Evolutionary conservation across 768 basidiomycete genomes (phyloP).

Genomic region (Panaeolus papilionaceus): DNA sequence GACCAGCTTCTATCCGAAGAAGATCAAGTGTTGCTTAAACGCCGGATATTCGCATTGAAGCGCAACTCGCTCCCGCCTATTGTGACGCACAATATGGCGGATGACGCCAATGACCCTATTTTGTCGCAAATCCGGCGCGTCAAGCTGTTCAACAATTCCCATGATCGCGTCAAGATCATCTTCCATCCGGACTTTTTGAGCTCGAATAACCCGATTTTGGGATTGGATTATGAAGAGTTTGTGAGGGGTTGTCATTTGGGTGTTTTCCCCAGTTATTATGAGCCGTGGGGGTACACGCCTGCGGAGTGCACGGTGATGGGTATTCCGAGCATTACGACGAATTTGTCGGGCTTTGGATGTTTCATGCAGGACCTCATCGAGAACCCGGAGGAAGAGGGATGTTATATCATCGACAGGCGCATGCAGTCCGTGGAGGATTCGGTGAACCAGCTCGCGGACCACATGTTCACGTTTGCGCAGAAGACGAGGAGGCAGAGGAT

Average conservation of each 20-base stretch:
- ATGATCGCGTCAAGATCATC: conserved; percentile 94
- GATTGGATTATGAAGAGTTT: conserved; percentile 98
- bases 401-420: conserved; percentile 95
- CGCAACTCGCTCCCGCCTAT: conserved; percentile 94
- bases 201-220: conserved; percentile 96
- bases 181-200: conserved; percentile 99
- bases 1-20: conserved; percentile 85
- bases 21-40: conserved; percentile 93
- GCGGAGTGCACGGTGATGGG: conserved; percentile 99
- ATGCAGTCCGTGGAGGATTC: conserved; percentile 91
- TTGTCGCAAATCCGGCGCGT: conserved; percentile 94
- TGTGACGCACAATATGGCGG: conserved; percentile 98
- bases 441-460: conserved; percentile 79
- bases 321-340: conserved; percentile 96
- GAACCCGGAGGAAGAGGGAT: conserved; percentile 91
- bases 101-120: conserved; percentile 92
- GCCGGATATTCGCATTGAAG: conserved; percentile 95
- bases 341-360: conserved; percentile 96
- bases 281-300: conserved; percentile 96
- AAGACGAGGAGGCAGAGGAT: conserved; percentile 97
- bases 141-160: conserved; percentile 86
- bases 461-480: conserved; percentile 76
- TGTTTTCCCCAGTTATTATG: conserved; percentile 98
- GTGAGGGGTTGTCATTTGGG: conserved; percentile 98
- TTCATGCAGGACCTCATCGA: conserved; percentile 99